Conservation (phyloP, 257 asterid genomes). For the Voacanga thouarsii region DNA sequence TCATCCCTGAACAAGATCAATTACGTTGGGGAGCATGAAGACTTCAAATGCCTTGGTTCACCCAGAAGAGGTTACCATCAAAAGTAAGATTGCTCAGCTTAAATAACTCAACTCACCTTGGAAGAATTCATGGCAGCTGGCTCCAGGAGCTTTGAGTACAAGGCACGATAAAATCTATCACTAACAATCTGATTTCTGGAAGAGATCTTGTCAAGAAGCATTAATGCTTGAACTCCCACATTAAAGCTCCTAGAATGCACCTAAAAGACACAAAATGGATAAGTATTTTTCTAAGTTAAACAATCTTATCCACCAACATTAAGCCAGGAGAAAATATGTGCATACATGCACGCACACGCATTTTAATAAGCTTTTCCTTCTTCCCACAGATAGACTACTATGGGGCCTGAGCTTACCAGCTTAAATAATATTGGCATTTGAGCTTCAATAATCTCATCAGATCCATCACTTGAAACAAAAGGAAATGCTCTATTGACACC, state of each 20-base stretch:
- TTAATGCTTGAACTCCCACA: conserved; percentile 93
- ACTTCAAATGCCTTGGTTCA: neutral
- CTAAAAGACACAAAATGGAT: conserved; percentile 33
- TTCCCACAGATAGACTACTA: neutral
- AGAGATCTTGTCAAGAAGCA: conserved; percentile 96
- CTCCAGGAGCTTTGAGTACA: conserved; percentile 83
- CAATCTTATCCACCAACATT: neutral
- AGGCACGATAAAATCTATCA: conserved; percentile 93
- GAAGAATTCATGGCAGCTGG: conserved; percentile 98
- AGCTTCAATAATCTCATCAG: conserved; percentile 73
- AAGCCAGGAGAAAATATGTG: neutral
- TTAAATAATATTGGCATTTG: conserved; percentile 91
- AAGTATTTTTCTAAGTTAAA: neutral
- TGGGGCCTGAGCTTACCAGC: conserved; percentile 48
- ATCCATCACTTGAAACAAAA: conserved; percentile 73
- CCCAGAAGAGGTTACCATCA: neutral
- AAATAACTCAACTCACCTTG: conserved; percentile 42
- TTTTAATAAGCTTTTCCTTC: neutral
- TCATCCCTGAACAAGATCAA: neutral
- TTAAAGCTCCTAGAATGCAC: conserved; percentile 95
- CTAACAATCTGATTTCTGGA: conserved; percentile 87
- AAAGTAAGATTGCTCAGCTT: neutral
- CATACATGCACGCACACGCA: neutral
- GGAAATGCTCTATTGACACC: conserved; percentile 98
- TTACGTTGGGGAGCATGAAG: neutral